Evolutionary conservation across 129 eudicot genomes (phyloP).

Genomic region (Artemisia annua): DNA sequence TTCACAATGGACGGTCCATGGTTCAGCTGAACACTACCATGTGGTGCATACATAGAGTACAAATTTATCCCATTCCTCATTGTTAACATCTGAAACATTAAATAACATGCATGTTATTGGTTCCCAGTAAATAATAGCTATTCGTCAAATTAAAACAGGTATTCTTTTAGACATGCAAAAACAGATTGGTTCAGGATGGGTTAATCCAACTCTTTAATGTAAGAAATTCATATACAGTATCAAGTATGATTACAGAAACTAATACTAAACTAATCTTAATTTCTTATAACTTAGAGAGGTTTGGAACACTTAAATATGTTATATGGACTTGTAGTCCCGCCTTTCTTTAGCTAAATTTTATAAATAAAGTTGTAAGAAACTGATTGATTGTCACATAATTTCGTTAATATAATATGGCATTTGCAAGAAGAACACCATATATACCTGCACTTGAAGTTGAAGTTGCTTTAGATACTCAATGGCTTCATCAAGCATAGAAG

Average conservation of each 20-base stretch:
- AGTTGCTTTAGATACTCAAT: conserved; percentile 95
- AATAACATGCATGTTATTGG: neutral
- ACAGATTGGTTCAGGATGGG: neutral
- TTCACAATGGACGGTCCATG: conserved; percentile 40
- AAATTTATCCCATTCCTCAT: conserved; percentile 81
- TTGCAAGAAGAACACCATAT: neutral
- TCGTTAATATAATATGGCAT: too few relatives aligned
- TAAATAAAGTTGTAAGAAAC: too few relatives aligned
- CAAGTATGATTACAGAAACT: too few relatives aligned
- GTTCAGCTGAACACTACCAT: conserved; percentile 46
- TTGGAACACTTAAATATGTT: too few relatives aligned
- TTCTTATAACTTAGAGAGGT: too few relatives aligned
- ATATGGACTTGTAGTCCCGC: too few relatives aligned
- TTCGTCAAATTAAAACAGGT: neutral
- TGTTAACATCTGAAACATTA: conserved; percentile 65
- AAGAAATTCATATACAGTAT: too few relatives aligned
- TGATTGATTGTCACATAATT: too few relatives aligned
- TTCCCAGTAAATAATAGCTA: neutral
- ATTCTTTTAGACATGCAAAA: neutral
- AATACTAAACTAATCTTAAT: too few relatives aligned
- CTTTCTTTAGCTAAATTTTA: too few relatives aligned
- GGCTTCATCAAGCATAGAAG: conserved; percentile 97
- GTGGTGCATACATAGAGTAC: conserved; percentile 56
- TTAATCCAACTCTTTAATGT: neutral
- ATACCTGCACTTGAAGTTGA: conserved; percentile 95